A percentile compares a stretch with the other conserved stretches of the same genome.
These are phyloP conservation scores for Pinus albicaulis DNA, from an alignment of 75 land plant species.

Conservation along the genomic window DNA sequence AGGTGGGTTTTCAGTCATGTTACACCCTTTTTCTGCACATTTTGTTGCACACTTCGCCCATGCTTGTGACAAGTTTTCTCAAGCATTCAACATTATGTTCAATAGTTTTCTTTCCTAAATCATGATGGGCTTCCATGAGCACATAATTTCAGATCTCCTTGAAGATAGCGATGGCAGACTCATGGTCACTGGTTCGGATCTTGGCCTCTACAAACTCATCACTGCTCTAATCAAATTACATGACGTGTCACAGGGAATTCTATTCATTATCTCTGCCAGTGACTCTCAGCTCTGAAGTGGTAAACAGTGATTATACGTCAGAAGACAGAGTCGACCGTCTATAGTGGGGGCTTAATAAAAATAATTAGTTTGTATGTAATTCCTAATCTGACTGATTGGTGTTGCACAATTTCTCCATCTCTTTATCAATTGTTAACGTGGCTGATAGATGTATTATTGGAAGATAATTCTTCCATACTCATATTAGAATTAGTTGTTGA, in stretches of 20 bases:
- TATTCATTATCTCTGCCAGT: constrained; percentile 75
- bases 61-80: too few species aligned
- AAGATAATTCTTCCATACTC: too few species aligned
- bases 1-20: too few species aligned
- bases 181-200: constrained; percentile 73
- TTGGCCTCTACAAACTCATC: constrained; percentile 57
- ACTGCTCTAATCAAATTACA: constrained; percentile 69
- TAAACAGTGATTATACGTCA: constrained; percentile 69
- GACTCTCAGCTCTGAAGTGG: constrained; percentile 54
- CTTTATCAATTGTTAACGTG: too few species aligned
- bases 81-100: too few species aligned
- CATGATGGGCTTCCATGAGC: constrained; percentile 79
- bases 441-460: too few species aligned
- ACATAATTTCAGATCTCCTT: constrained; percentile 80
- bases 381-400: too few species aligned
- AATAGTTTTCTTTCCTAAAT: background rate
- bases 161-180: constrained; percentile 72
- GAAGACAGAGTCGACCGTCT: constrained; percentile 49
- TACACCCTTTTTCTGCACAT: too few species aligned
- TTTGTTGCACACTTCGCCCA: too few species aligned
- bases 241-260: constrained; percentile 51
- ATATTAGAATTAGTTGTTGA: too few species aligned
- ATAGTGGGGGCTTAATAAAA: constrained; percentile 49
- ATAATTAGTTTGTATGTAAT: too few species aligned
- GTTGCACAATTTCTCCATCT: too few species aligned